Conservation (phyloP, 2,329 filamentous ascomycete genomes). For the Neofusicoccum kwambonambiense region DNA sequence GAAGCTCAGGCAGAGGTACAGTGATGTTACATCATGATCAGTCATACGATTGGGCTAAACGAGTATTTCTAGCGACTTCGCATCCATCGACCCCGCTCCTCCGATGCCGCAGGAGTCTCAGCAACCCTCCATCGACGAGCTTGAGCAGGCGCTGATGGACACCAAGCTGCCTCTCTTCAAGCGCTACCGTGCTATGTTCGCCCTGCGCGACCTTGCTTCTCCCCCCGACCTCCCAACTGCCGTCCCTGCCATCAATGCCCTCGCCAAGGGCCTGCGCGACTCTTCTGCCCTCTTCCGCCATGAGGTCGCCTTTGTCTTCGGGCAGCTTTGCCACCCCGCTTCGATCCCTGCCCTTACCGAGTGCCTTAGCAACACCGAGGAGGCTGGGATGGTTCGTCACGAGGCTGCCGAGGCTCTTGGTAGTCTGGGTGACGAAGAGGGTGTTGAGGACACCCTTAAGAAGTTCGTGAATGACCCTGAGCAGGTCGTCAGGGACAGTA, state of each 20-base stretch:
- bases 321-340: slow-evolving; percentile 92
- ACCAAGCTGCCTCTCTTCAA: slow-evolving; percentile 78
- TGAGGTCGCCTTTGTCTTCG: slow-evolving; percentile 97
- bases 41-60: not conserved
- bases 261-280: slow-evolving; percentile 83
- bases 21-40: not conserved
- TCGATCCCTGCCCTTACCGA: slow-evolving; percentile 86
- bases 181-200: slow-evolving; percentile 97
- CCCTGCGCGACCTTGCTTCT: slow-evolving; percentile 88
- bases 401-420: slow-evolving; percentile 96
- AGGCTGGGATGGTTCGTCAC: slow-evolving; percentile 95
- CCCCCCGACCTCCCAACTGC: slow-evolving; percentile 89
- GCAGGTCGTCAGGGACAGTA: slow-evolving; percentile 89
- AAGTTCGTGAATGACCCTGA: slow-evolving; percentile 87
- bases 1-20: slow-evolving; percentile 77
- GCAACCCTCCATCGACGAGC: slow-evolving; percentile 65
- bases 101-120: slow-evolving; percentile 70
- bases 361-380: slow-evolving; percentile 73
- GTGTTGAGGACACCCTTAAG: slow-evolving; percentile 82
- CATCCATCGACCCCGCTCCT: slow-evolving; percentile 91
- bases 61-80: slow-evolving; percentile 71
- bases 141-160: slow-evolving; percentile 78
- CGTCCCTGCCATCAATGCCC: slow-evolving; percentile 77
- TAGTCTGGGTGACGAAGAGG: slow-evolving; percentile 87
- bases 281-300: slow-evolving; percentile 91